Base-by-base conservation (phyloP, 306 rosid species). In the Cucumis melo region DNA sequence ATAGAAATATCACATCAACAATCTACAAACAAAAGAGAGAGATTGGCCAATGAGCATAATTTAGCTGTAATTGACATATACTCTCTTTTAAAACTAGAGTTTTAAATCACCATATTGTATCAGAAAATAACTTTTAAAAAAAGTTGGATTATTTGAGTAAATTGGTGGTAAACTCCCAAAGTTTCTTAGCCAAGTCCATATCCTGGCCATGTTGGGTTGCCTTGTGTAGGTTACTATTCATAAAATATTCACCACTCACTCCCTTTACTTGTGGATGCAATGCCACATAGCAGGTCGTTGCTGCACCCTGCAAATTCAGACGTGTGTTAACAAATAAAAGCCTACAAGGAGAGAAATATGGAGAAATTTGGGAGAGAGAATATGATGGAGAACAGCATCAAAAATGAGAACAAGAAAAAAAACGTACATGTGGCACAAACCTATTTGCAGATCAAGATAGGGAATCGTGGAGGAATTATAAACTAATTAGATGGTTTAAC, bases 241-340 rank as follows among this genome's bases (percentile, higher is more conserved):
- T 55, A 79, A 93, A 91, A 79, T 84, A 93, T 72, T 86, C 81
- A 6, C 97, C 90, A 57, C 86, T 87, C 57, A 90, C 73, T 75
- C 91, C 97, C 71, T 77, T 79, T 68, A 83, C 89, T 73, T 90
- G 81, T 21, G 91, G 94, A 55, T 93, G 83, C 82, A 93, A 72
- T 59, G 98, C 94, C 57, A 84, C 87, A 77, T 93, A 91, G 81
- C 97, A 91, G 14, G 90, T 87, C 81, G 98, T 93, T 56, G 97
- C 93, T 64, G 97, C 94, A 76, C 97, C 97, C 97, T 93, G 39
- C 11, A 81, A n/a, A 65, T 68, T 61, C 67, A 44, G n/a, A 76
- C 36, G 61, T 54, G 12, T 74, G 77, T 64, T 32, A 32, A 32
- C 4, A 32, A 32, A 32, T 32, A 32, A 32, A 32, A 32, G 5